Evolutionary conservation across 495 filamentous ascomycete species (phyloP).

Genomic region (Lophiostoma macrostomum): DNA sequence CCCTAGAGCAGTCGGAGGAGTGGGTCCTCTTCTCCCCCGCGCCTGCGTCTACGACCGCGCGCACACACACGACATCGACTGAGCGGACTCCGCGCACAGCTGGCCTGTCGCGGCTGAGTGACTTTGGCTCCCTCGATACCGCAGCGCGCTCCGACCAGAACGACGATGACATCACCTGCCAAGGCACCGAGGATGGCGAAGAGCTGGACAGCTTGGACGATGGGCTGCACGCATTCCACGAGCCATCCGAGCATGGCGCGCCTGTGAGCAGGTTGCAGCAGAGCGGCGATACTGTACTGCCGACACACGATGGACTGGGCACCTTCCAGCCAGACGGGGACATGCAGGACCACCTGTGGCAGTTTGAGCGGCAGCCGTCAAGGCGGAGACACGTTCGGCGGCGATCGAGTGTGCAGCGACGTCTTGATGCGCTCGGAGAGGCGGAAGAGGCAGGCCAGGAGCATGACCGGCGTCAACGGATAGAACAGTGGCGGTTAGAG

Average conservation of each 20-base stretch:
- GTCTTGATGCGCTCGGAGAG: conserved; percentile 62
- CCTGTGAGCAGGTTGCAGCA: conserved; percentile 49
- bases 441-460: conserved; percentile 56
- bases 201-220: conserved; percentile 88
- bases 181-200: conserved; percentile 53
- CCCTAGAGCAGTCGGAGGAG: conserved; percentile 75
- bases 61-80: conserved; percentile 69
- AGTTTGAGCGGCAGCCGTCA: conserved; percentile 79
- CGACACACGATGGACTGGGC: conserved; percentile 87
- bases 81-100: conserved; percentile 68
- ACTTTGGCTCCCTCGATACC: conserved; percentile 79
- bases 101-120: conserved; percentile 72
- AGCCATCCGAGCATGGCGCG: conserved; percentile 56
- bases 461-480: conserved; percentile 70
- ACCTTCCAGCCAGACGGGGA: conserved; percentile 60
- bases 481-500: conserved; percentile 89
- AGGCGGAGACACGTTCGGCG: conserved; percentile 51
- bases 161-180: conserved; percentile 47
- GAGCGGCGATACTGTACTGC: conserved; percentile 63
- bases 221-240: conserved; percentile 79
- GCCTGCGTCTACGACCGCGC: conserved; percentile 55
- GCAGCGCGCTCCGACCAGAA: conserved; percentile 52
- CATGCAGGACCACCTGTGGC: conserved; percentile 77
- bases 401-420: conserved; percentile 59
- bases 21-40: conserved; percentile 94